Evolutionary conservation across 352 stramenopile genomes (phyloP), one percentile per base, ranked within the genome.

Genomic region (Lagenidium giganteum): DNA sequence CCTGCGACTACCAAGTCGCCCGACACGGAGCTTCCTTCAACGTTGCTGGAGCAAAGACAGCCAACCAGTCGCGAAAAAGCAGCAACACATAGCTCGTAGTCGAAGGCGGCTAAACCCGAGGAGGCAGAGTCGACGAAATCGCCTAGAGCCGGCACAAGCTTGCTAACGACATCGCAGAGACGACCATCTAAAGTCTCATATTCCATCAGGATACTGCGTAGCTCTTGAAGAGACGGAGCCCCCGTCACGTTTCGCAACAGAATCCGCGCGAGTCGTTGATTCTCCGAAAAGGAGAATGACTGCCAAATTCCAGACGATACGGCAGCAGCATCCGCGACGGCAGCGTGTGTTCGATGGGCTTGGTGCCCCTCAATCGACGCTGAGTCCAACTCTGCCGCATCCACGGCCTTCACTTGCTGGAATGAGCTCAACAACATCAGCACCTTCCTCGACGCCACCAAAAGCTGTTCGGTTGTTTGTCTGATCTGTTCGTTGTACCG

Each of bases 241-340:
- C 67, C 73, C 30, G 70, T 67, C 36, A 91, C 72, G 47, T 71
- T 93, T 29, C 76, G 74, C 23, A 80, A 45, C 17, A 93, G 61
- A 44, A 89, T 86, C 31, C 66, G 74, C 14, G 81, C 68, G 21
- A 93, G 57, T 13, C 76, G 74, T 42, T 89, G 72, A 8, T 89
- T 91, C 41, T 93, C 79, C 47, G 78, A 64, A 14, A 92, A 77
- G 2, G 51, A 72, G 42, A 75, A 87, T 14, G n/a, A 42, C 4
- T 38, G 32, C n/a, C n/a, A n/a, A n/a, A n/a, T n/a, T 7, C 31
- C 31, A 37, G 22, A 20, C 31, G 4, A 22, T 7, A 22, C 31
- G 7, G 31, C 7, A 8, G 31, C 7, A n/a, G n/a, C n/a, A n/a
- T n/a, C n/a, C n/a, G n/a, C n/a, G n/a, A n/a, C n/a, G n/a, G n/a